Evolutionary conservation across 2,329 filamentous ascomycete genomes (phyloP).

Genomic region (Apiospora kogelbergensis): DNA sequence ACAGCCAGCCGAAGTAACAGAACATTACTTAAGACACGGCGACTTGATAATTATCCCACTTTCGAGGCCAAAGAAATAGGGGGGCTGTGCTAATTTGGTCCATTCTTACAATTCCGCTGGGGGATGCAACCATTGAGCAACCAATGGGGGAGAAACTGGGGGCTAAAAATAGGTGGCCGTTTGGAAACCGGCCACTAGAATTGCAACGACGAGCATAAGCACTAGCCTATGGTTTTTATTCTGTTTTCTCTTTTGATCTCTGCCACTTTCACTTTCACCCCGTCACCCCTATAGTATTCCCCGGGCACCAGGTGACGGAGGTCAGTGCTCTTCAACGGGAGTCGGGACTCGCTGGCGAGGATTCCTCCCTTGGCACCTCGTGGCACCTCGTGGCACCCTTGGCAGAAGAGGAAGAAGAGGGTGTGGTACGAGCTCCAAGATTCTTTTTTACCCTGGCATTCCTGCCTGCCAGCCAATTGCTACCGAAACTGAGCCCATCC

Average conservation of each 20-base stretch:
- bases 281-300: not conserved
- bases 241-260: not conserved
- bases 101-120: too few relatives aligned
- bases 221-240: not conserved
- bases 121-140: not conserved
- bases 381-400: slow-evolving; percentile 10
- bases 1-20: too few relatives aligned
- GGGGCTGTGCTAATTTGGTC: slow-evolving; percentile 4
- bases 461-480: not conserved
- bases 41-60: not conserved
- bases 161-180: slow-evolving; percentile 1
- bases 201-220: not conserved
- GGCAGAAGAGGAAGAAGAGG: not conserved
- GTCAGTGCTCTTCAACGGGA: not conserved
- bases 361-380: not conserved
- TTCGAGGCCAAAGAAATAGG: not conserved
- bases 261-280: not conserved
- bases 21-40: not conserved
- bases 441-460: not conserved
- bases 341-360: not conserved
- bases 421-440: not conserved
- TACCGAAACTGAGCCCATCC: not conserved
- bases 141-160: not conserved
- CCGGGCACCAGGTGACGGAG: not conserved
- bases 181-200: not conserved